Base-by-base conservation (phyloP, 2,329 filamentous ascomycete genomes). In the Stachybotrys chartarum region DNA sequence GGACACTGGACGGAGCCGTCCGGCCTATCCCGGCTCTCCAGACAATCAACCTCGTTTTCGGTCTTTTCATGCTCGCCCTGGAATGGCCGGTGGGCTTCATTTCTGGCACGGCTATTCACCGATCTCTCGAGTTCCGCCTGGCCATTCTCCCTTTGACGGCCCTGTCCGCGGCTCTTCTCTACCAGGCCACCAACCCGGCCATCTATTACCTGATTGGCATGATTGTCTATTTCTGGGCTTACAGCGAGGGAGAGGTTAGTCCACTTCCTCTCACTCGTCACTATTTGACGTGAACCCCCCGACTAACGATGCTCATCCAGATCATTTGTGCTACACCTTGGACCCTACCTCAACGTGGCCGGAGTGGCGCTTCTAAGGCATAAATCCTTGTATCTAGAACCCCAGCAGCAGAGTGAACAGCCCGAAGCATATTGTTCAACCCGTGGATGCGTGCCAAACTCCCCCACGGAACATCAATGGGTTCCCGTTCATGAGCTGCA, bases 221-320 rank as follows among this genome's bases (percentile, higher is more conserved):
- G 75, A 79, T 77, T 7, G 86, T 94, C 14, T 99, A 97, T 72
- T 96, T 97, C 66, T 97, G 92, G 92, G 94, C 90, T 1, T 97
- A 95, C 66, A 94, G 88, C 66, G 93, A 99, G 73, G 94, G 94
- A 73, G 94, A 99, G 86, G 92, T 96, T 74, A 68, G 87, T 77
- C 61, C 53, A 24, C 24, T 32, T 30, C 30, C 16, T 32, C 6
- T 16, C 10, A 6, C 16, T 5, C 6, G 7, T 8, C 6, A 16
- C 14, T 6, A 12, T 54, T 3, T 24, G 24, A 2, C 35, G 35
- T 12, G 4, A 7, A 12, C 32, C 14, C 14, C 6, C 7, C 31
- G 32, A 6, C 59, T 61, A 55, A 64, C 55, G 53, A 8, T 49
- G 1, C n/a, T 6, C 2, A 11, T 31, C 16, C 55, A 88, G 85